Conservation (phyloP, 192 early-diverging fungal genomes). For the Neocallimastix lanati region DNA sequence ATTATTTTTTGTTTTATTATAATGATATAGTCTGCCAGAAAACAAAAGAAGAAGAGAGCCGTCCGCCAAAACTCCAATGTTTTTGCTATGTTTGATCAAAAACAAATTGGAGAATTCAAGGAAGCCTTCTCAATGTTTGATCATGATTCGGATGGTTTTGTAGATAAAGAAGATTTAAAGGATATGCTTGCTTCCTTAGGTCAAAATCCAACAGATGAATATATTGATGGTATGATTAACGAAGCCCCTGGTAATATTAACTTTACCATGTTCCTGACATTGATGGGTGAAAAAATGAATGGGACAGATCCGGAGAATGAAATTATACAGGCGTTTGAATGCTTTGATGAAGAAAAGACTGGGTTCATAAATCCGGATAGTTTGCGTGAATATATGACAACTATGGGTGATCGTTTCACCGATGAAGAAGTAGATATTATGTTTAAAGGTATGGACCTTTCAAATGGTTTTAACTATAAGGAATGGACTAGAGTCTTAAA, state of each 20-base stretch:
- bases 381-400: slow-evolving; percentile 71
- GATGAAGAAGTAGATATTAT: slow-evolving; percentile 84
- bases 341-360: slow-evolving; percentile 69
- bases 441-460: slow-evolving; percentile 71
- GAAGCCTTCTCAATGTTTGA: slow-evolving; percentile 94
- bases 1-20: too few relatives aligned
- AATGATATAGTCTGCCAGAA: slow-evolving; percentile 23
- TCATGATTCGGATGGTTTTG: slow-evolving; percentile 75
- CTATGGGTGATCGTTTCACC: slow-evolving; percentile 84
- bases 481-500: slow-evolving; percentile 84
- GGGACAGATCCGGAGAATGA: slow-evolving; percentile 82
- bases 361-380: slow-evolving; percentile 66
- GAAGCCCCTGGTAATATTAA: slow-evolving; percentile 83
- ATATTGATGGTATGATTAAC: slow-evolving; percentile 75
- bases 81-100: slow-evolving; percentile 92
- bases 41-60: slow-evolving; percentile 64
- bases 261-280: slow-evolving; percentile 91
- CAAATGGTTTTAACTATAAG: slow-evolving; percentile 72
- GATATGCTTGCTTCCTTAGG: slow-evolving; percentile 67
- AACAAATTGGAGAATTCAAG: slow-evolving; percentile 90
- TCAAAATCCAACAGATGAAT: slow-evolving; percentile 50
- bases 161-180: slow-evolving; percentile 83
- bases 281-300: slow-evolving; percentile 83
- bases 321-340: slow-evolving; percentile 80
- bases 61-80: slow-evolving; percentile 90